Evolutionary conservation across 2,329 filamentous ascomycete genomes (phyloP).

Genomic region (Cladosporium austrohemisphaericum): DNA sequence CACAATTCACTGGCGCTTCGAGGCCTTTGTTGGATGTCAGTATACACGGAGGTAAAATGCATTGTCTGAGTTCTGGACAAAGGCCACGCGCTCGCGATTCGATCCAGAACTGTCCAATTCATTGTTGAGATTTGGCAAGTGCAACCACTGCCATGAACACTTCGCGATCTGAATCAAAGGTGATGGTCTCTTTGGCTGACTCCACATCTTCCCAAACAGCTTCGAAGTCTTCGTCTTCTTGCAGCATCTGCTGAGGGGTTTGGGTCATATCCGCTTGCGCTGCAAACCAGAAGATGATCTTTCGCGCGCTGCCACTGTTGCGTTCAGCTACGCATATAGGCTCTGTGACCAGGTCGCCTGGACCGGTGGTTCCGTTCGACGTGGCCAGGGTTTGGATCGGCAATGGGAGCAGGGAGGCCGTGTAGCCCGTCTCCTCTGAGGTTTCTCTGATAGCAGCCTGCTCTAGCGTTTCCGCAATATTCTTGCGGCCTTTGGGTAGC

Average conservation of each 20-base stretch:
- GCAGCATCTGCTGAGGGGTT: background rate
- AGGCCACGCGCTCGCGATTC: too few relatives aligned
- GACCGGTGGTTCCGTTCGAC: background rate
- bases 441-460: constrained; percentile 18
- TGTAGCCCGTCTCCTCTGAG: constrained; percentile 19
- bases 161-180: too few relatives aligned
- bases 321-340: background rate
- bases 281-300: constrained; percentile 16
- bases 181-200: too few relatives aligned
- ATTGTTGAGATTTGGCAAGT: too few relatives aligned
- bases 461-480: constrained; percentile 16
- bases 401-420: background rate
- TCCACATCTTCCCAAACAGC: background rate
- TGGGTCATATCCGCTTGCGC: background rate
- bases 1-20: too few relatives aligned
- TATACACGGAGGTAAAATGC: too few relatives aligned
- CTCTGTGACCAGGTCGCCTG: background rate
- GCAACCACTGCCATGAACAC: too few relatives aligned
- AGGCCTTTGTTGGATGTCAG: too few relatives aligned
- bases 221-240: constrained; percentile 14
- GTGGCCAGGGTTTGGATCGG: background rate
- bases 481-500: constrained; percentile 20
- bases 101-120: too few relatives aligned
- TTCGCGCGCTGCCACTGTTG: background rate
- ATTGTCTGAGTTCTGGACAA: too few relatives aligned